These are phyloP conservation scores for Nigrospora osmanthi DNA, from an alignment of 2,329 filamentous ascomycete genomes.

Conservation along the genomic window DNA sequence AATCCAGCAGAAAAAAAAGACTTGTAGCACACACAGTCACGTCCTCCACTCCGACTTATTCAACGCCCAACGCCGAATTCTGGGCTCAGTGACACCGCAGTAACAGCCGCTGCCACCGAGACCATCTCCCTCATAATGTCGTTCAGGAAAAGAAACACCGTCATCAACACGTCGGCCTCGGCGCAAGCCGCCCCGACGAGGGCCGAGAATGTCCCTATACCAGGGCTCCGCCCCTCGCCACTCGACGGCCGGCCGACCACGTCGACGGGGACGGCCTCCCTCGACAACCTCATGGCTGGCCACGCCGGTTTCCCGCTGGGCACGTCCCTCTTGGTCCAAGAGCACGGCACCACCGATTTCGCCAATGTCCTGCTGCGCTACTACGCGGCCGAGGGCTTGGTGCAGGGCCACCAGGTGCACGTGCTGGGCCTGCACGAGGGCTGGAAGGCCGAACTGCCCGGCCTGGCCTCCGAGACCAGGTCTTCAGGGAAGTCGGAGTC, in stretches of 20 bases:
- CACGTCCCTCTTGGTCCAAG: slow-evolving; percentile 72
- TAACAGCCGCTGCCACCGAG: background rate
- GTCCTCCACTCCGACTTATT: background rate
- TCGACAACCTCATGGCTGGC: slow-evolving; percentile 79
- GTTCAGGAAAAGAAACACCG: slow-evolving; percentile 48
- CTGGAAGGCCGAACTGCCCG: slow-evolving; percentile 81
- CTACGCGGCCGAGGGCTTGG: slow-evolving; percentile 86
- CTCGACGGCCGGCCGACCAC: slow-evolving; percentile 81
- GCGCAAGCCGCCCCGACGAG: slow-evolving; percentile 21
- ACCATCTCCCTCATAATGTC: slow-evolving; percentile 35
- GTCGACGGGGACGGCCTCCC: slow-evolving; percentile 80
- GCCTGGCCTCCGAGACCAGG: slow-evolving; percentile 41
- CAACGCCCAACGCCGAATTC: background rate
- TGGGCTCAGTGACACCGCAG: too few relatives aligned
- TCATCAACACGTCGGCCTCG: slow-evolving; percentile 32
- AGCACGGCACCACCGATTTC: slow-evolving; percentile 92
- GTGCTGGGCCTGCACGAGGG: slow-evolving; percentile 70
- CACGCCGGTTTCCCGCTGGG: slow-evolving; percentile 81
- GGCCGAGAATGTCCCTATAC: slow-evolving; percentile 28
- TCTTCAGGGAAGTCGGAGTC: slow-evolving; percentile 31
- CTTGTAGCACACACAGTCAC: too few relatives aligned
- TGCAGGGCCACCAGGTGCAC: slow-evolving; percentile 85
- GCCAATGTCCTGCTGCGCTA: slow-evolving; percentile 76
- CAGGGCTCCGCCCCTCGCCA: slow-evolving; percentile 71
- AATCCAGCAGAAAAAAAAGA: background rate